Evolutionary conservation across 2,329 filamentous ascomycete genomes (phyloP).

Genomic region (Phaeosphaeria sp.): DNA sequence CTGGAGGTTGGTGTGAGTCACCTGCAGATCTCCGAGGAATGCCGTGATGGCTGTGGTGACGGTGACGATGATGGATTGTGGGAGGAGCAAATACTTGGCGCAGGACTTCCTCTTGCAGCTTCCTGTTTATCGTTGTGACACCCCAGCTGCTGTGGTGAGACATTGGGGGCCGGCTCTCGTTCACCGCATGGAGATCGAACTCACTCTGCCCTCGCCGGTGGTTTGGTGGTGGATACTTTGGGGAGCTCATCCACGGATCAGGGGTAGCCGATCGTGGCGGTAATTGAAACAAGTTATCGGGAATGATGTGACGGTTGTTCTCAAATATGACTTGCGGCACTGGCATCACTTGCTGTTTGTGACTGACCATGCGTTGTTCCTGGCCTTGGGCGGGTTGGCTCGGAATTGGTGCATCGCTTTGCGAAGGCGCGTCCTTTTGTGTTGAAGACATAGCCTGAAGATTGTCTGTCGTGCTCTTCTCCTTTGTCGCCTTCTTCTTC

Average conservation of each 20-base stretch:
- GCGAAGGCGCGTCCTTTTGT: slow-evolving; percentile 24
- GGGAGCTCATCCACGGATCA: slow-evolving; percentile 38
- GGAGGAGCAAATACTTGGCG: slow-evolving; percentile 90
- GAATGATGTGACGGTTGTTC: slow-evolving; percentile 92
- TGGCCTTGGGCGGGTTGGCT: slow-evolving; percentile 15
- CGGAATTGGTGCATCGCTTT: slow-evolving; percentile 20
- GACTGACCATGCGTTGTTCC: slow-evolving; percentile 64
- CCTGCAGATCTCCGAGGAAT: slow-evolving; percentile 54
- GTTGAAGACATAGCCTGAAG: slow-evolving; percentile 16
- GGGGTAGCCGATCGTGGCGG: slow-evolving; percentile 54
- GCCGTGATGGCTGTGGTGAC: slow-evolving; percentile 70
- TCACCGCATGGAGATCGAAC: slow-evolving; percentile 30
- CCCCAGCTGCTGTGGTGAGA: slow-evolving; percentile 74
- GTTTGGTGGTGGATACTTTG: slow-evolving; percentile 37
- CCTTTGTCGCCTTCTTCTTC: slow-evolving; percentile 55
- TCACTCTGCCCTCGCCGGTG: slow-evolving; percentile 47
- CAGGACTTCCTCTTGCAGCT: slow-evolving; percentile 87
- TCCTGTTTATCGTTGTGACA: slow-evolving; percentile 87
- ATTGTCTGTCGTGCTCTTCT: slow-evolving; percentile 34
- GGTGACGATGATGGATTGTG: slow-evolving; percentile 80
- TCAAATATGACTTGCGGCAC: slow-evolving; percentile 92
- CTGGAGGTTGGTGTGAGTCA: slow-evolving; percentile 33
- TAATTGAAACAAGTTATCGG: slow-evolving; percentile 78
- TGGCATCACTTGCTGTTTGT: slow-evolving; percentile 76
- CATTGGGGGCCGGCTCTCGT: slow-evolving; percentile 49